phyloP scores from a whole-genome alignment of 805 yeast species.

The Wickerhamomyces rabaulensis region DNA sequence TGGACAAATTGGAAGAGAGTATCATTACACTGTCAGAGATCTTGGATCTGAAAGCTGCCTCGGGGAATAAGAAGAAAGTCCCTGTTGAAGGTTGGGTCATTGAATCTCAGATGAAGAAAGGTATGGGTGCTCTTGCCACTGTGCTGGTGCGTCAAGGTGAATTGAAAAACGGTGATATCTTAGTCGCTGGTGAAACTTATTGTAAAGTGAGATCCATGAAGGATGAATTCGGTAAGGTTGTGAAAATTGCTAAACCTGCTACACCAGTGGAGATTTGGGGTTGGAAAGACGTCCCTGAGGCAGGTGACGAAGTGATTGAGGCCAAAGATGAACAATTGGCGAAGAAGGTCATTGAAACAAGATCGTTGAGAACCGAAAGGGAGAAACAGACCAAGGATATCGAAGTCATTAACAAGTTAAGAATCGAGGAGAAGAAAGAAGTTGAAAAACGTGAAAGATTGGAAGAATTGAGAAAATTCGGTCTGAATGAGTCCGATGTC shows the following conservation, averaged over 20 bases:
- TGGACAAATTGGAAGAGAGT: constrained; percentile 87
- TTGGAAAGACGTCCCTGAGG: constrained; percentile 89
- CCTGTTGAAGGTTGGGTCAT: constrained; percentile 83
- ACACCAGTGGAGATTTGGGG: constrained; percentile 90
- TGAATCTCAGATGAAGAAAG: constrained; percentile 78
- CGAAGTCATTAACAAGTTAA: constrained; percentile 62
- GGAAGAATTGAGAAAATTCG: constrained; percentile 55
- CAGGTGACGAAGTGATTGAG: constrained; percentile 80
- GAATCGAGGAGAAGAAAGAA: constrained; percentile 49
- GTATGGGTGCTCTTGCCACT: constrained; percentile 83
- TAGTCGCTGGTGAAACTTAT: constrained; percentile 84
- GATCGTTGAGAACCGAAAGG: constrained; percentile 56
- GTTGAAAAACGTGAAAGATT: constrained; percentile 47
- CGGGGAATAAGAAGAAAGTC: constrained; percentile 28
- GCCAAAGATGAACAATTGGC: constrained; percentile 72
- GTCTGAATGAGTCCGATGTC: constrained; percentile 40
- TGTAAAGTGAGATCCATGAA: constrained; percentile 78
- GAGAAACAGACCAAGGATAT: constrained; percentile 58
- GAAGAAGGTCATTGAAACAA: constrained; percentile 64
- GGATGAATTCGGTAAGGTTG: constrained; percentile 62
- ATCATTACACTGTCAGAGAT: constrained; percentile 81
- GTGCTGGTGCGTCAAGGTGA: constrained; percentile 78
- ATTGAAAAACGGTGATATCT: constrained; percentile 58
- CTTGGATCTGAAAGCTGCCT: constrained; percentile 66
- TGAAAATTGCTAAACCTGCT: constrained; percentile 74